Percentiles rank a stretch among this genome's conserved stretches.
Evolutionary conservation across 371 early-diverging fungal species (phyloP).

Genomic region (Apophysomyces sp.): DNA sequence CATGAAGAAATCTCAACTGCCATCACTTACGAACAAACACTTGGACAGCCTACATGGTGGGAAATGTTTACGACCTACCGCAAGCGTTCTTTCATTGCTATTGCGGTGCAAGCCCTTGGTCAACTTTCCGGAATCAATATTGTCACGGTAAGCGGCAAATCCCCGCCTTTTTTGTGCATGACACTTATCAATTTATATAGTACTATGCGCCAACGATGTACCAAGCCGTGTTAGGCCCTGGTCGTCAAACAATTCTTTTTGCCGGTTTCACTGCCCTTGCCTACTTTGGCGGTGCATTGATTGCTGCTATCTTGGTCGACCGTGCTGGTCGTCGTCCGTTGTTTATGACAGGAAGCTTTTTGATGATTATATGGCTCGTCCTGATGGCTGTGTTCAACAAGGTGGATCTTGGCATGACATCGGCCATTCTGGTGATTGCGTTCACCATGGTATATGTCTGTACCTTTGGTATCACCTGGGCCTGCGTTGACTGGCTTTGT

Average conservation of each 20-base stretch:
- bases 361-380: slow-evolving; percentile 34
- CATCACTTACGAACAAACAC: slow-evolving; percentile 63
- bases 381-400: slow-evolving; percentile 43
- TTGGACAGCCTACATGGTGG: slow-evolving; percentile 64
- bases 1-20: slow-evolving; percentile 69
- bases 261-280: slow-evolving; percentile 42
- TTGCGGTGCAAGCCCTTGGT: slow-evolving; percentile 59
- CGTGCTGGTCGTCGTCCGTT: slow-evolving; percentile 38
- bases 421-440: slow-evolving; percentile 34
- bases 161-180: not conserved
- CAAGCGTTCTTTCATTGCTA: slow-evolving; percentile 60
- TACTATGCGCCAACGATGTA: slow-evolving; percentile 75
- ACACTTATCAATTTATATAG: slow-evolving; percentile 1
- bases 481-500: slow-evolving; percentile 42
- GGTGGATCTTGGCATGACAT: slow-evolving; percentile 30
- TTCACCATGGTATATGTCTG: slow-evolving; percentile 35
- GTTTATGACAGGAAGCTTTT: slow-evolving; percentile 35
- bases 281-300: slow-evolving; percentile 31
- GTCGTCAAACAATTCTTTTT: slow-evolving; percentile 29
- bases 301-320: slow-evolving; percentile 31
- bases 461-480: slow-evolving; percentile 40
- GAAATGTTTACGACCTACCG: slow-evolving; percentile 65
- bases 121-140: slow-evolving; percentile 76
- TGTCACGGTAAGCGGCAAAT: slow-evolving; percentile 44
- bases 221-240: slow-evolving; percentile 46